A percentile compares a stretch with the other conserved stretches of the same genome.
These are phyloP conservation scores for Aspergillus hiratsukae DNA, from an alignment of 2,329 filamentous ascomycete species.

Conservation along the genomic window DNA sequence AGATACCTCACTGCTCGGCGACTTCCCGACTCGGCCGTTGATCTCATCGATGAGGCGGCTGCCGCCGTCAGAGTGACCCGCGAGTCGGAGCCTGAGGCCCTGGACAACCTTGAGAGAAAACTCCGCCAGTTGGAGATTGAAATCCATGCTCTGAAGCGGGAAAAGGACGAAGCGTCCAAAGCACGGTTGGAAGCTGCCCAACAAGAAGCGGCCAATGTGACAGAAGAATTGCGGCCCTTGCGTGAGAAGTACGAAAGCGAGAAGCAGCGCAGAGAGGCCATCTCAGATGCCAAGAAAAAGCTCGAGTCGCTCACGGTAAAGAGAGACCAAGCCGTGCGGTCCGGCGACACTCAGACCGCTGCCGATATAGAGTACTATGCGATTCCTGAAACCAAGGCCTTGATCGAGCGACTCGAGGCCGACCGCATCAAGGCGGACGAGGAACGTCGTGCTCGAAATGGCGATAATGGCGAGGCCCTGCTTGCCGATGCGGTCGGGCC, in stretches of 20 bases:
- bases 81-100: slow-evolving; percentile 92
- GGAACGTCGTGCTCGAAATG: slow-evolving; percentile 52
- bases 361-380: slow-evolving; percentile 96
- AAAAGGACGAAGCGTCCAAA: slow-evolving; percentile 91
- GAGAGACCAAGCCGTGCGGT: slow-evolving; percentile 85
- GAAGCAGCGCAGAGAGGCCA: slow-evolving; percentile 82
- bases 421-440: slow-evolving; percentile 77
- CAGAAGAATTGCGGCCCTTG: slow-evolving; percentile 86
- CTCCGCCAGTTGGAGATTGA: slow-evolving; percentile 92
- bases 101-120: slow-evolving; percentile 89
- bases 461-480: slow-evolving; percentile 63
- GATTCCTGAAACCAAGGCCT: slow-evolving; percentile 81
- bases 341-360: slow-evolving; percentile 76
- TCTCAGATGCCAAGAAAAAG: slow-evolving; percentile 93
- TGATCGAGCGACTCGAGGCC: slow-evolving; percentile 75
- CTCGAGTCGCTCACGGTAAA: slow-evolving; percentile 88
- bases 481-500: slow-evolving; percentile 91
- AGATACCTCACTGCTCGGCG: slow-evolving; percentile 88
- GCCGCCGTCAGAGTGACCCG: slow-evolving; percentile 93
- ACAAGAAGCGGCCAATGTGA: slow-evolving; percentile 87
- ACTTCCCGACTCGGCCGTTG: slow-evolving; percentile 93
- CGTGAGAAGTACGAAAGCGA: slow-evolving; percentile 95
- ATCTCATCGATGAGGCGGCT: slow-evolving; percentile 92
- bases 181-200: slow-evolving; percentile 75
- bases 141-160: slow-evolving; percentile 88